Conservation (phyloP, 257 asterid species). For the Nicotiana knightiana region DNA sequence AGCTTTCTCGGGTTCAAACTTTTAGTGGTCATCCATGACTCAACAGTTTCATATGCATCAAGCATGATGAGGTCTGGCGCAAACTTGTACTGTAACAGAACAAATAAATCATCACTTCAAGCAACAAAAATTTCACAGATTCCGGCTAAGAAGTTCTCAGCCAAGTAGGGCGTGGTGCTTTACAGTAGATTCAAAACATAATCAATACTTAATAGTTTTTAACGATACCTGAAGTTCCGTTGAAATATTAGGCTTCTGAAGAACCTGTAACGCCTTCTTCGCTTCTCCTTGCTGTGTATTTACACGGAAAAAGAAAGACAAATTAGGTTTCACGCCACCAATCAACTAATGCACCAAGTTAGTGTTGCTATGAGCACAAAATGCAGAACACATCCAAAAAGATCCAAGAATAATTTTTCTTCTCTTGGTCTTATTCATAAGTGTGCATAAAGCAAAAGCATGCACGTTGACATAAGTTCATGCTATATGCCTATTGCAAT, state of each 20-base stretch:
- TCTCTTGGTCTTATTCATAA: background rate
- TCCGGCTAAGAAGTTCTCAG: background rate
- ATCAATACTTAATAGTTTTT: background rate
- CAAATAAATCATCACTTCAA: slow-evolving; percentile 17
- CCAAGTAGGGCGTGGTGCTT: background rate
- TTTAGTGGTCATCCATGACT: slow-evolving; percentile 92
- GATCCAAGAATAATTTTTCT: background rate
- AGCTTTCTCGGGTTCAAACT: slow-evolving; percentile 90
- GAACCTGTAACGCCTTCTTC: slow-evolving; percentile 91
- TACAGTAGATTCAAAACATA: background rate
- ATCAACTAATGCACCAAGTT: background rate
- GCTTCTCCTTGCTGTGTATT: slow-evolving; percentile 83
- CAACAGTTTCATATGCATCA: slow-evolving; percentile 98
- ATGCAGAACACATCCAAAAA: background rate
- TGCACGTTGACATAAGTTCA: background rate
- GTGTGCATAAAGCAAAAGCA: background rate
- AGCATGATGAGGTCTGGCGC: slow-evolving; percentile 97
- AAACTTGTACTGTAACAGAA: slow-evolving; percentile 77
- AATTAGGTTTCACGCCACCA: background rate
- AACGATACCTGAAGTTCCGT: slow-evolving; percentile 77
- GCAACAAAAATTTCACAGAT: slow-evolving; percentile 3
- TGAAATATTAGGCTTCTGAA: slow-evolving; percentile 89
- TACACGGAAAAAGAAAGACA: slow-evolving; percentile 7
- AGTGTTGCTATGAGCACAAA: background rate
- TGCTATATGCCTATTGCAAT: background rate